Evolutionary conservation across 2,329 filamentous ascomycete species (phyloP).

Genomic region (Anthostomella pinea): DNA sequence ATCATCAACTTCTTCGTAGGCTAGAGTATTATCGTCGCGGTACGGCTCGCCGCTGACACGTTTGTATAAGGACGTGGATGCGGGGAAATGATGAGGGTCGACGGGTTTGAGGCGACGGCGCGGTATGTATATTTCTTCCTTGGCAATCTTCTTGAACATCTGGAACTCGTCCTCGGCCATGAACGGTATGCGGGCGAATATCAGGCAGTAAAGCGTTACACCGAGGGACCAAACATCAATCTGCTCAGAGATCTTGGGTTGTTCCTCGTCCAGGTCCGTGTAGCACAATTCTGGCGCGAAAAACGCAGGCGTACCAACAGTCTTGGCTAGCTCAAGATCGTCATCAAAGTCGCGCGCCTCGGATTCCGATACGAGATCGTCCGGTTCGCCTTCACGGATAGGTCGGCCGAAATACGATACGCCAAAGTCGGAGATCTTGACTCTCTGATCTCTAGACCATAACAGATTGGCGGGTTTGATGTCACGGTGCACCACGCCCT

Average conservation of each 20-base stretch:
- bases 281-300: conserved; percentile 96
- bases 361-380: conserved; percentile 72
- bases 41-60: conserved; percentile 63
- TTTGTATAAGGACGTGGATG: conserved; percentile 53
- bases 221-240: conserved; percentile 98
- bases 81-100: conserved; percentile 56
- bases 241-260: conserved; percentile 80
- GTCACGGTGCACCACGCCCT: conserved; percentile 79
- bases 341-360: conserved; percentile 88
- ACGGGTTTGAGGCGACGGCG: conserved; percentile 75
- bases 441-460: conserved; percentile 77
- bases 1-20: conserved; percentile 83
- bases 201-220: conserved; percentile 91
- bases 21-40: conserved; percentile 72
- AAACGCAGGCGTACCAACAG: conserved; percentile 94
- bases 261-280: conserved; percentile 68
- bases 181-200: conserved; percentile 92
- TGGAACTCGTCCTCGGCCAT: conserved; percentile 87
- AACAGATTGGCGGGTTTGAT: conserved; percentile 90
- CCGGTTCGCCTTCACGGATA: conserved; percentile 76
- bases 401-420: conserved; percentile 95
- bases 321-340: conserved; percentile 94
- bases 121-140: conserved; percentile 88
- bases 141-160: conserved; percentile 88
- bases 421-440: conserved; percentile 98